phyloP scores from a whole-genome alignment of 495 filamentous ascomycete species.

The Niebla homalea region DNA sequence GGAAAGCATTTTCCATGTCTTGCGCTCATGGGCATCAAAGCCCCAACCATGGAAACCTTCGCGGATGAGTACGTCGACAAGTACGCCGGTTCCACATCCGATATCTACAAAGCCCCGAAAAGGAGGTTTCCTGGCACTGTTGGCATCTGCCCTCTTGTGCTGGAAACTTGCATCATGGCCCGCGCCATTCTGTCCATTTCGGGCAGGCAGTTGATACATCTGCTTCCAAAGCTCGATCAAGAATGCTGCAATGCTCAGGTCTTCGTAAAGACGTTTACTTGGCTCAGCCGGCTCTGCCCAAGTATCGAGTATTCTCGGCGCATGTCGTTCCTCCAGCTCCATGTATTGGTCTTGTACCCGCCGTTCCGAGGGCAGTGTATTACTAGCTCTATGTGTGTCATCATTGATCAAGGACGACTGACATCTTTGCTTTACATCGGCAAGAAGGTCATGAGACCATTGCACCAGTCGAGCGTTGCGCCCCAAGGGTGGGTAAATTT shows the following conservation, averaged over 20 bases:
- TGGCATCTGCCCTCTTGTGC: background rate
- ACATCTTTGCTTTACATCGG: constrained; percentile 65
- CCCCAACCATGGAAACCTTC: constrained; percentile 84
- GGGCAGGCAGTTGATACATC: constrained; percentile 48
- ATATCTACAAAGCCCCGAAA: constrained; percentile 94
- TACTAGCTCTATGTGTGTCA: constrained; percentile 42
- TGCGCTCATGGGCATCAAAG: constrained; percentile 73
- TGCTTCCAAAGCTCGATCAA: constrained; percentile 81
- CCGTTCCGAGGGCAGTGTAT: constrained; percentile 60
- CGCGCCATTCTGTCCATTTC: constrained; percentile 4
- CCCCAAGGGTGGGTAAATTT: constrained; percentile 14
- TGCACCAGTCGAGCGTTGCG: too few relatives aligned
- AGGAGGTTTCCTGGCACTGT: background rate
- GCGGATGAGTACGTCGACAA: constrained; percentile 69
- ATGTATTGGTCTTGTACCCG: constrained; percentile 68
- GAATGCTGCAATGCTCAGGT: constrained; percentile 84
- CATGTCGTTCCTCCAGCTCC: constrained; percentile 66
- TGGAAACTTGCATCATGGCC: background rate
- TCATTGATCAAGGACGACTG: constrained; percentile 41
- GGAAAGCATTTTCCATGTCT: constrained; percentile 67
- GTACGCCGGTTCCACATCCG: constrained; percentile 85
- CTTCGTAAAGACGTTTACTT: constrained; percentile 86
- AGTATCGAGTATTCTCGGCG: constrained; percentile 42
- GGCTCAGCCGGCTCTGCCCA: constrained; percentile 87
- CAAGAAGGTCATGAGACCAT: constrained; percentile 45